Evolutionary conservation across 805 yeast species (phyloP), one percentile per base, ranked within the genome.

Genomic region (Candida xiaguanensis): DNA sequence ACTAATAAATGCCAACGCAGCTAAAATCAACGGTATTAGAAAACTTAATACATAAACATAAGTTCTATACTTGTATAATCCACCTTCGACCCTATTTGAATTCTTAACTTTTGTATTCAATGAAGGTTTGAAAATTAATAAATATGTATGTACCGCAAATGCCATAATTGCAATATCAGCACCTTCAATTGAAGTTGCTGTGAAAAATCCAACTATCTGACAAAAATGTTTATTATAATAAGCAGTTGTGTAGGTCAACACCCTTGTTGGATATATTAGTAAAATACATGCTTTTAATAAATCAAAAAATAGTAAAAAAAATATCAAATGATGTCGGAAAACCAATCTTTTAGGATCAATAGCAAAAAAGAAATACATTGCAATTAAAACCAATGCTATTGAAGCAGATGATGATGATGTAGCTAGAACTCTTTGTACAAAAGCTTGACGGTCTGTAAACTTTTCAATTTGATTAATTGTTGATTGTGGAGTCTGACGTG

Each of bases 111-210:
- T 71, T 42, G 71, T 67, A 23, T 59, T 55, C 19, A 67, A 52
- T 20, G 66, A 69, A 1, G 91, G 87, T 43, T 68, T 65, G 58
- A 86, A 85, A 4, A 89, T 82, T 22, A 87, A 63, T 31, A 88
- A 54, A 19, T 79, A 86, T 8, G 91, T 83, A 60, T 89, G 96
- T 12, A 88, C 61, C 1, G 96, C 95, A 61, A 89, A 84, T 25
- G 82, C 73, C 23, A 87, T 64, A 38, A 88, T 89, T 13, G 93
- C 89, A 25, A 87, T 54, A 59, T 89, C 97, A 1, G 90, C 88
- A 15, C 95, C 95, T 59, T 86, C 95, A 11, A 85, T 82, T 16
- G 87, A 73, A 28, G 80, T 70, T 3, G 90, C 85, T 1, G 95
- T 84, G 59, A 86, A 80, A 68, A 85, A 88, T 2, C 95, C 96